phyloP scores from a whole-genome alignment of 768 basidiomycete species.

The Leccinum longicurvipes region DNA sequence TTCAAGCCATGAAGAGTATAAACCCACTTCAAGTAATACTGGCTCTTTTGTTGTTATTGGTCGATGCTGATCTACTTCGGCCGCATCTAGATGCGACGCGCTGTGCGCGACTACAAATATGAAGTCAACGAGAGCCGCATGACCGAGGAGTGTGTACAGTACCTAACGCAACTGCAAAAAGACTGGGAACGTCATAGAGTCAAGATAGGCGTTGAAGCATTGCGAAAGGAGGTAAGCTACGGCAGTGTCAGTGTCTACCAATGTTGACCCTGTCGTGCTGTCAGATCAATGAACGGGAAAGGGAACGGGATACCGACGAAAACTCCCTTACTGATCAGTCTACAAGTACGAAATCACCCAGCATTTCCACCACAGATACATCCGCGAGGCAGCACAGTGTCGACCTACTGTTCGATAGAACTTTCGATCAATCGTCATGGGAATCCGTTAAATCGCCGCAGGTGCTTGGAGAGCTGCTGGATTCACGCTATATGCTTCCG shows the following conservation, averaged over 20 bases:
- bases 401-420: conserved; percentile 76
- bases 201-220: conserved; percentile 78
- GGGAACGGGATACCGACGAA: conserved; percentile 40
- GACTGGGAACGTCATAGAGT: conserved; percentile 95
- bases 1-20: conserved; percentile 80
- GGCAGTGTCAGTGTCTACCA: neutral
- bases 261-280: conserved; percentile 3
- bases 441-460: conserved; percentile 75
- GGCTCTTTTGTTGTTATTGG: neutral
- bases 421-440: conserved; percentile 65
- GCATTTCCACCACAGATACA: conserved; percentile 33
- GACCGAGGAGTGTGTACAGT: conserved; percentile 94
- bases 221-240: conserved; percentile 70
- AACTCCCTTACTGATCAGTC: conserved; percentile 40
- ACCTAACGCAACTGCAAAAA: conserved; percentile 91
- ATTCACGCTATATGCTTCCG: conserved; percentile 92
- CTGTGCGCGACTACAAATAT: conserved; percentile 89
- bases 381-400: conserved; percentile 52
- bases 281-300: conserved; percentile 68
- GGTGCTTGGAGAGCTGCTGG: conserved; percentile 85
- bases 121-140: conserved; percentile 91
- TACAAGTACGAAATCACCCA: conserved; percentile 28
- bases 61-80: neutral
- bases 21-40: conserved; percentile 83
- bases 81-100: conserved; percentile 74